These are phyloP conservation scores for Blastocystis sp. DNA, from an alignment of 352 stramenopile genomes.

Conservation along the genomic window DNA sequence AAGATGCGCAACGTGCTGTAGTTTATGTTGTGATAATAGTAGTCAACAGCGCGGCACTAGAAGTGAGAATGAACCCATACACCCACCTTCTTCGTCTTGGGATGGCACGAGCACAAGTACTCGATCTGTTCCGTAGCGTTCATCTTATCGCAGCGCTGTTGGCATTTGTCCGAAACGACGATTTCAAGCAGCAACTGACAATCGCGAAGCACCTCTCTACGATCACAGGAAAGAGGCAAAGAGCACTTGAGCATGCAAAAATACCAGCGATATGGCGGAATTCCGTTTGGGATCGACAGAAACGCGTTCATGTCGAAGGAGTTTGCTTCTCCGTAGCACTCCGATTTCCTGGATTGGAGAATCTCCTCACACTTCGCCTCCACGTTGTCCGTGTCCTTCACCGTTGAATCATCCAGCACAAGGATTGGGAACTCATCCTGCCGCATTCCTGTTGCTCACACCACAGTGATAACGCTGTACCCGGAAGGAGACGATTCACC, in stretches of 20 bases:
- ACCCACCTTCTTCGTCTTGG: neutral
- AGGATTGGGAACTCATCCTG: constrained; percentile 12
- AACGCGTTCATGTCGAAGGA: neutral
- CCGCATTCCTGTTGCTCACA: neutral
- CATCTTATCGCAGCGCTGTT: constrained; percentile 2
- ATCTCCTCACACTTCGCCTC: constrained; percentile 44
- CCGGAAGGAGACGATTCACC: constrained; percentile 28
- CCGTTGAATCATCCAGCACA: neutral
- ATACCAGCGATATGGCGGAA: constrained; percentile 10
- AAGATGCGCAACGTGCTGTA: constrained; percentile 1
- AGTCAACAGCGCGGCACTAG: constrained; percentile 45
- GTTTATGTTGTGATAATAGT: constrained; percentile 70
- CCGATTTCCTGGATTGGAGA: constrained; percentile 28
- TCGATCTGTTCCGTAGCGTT: constrained; percentile 35
- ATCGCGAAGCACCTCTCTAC: constrained; percentile 50
- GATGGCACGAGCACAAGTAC: constrained; percentile 58
- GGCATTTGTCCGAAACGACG: neutral
- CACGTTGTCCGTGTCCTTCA: neutral
- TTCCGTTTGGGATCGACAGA: constrained; percentile 21
- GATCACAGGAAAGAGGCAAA: neutral
- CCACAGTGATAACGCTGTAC: neutral
- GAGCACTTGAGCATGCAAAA: constrained; percentile 24
- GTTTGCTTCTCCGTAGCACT: constrained; percentile 15
- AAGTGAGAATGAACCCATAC: neutral
- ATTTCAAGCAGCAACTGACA: constrained; percentile 24